phyloP scores from a whole-genome alignment of 2,329 filamentous ascomycete species.

The Colletotrichum theobromicola region DNA sequence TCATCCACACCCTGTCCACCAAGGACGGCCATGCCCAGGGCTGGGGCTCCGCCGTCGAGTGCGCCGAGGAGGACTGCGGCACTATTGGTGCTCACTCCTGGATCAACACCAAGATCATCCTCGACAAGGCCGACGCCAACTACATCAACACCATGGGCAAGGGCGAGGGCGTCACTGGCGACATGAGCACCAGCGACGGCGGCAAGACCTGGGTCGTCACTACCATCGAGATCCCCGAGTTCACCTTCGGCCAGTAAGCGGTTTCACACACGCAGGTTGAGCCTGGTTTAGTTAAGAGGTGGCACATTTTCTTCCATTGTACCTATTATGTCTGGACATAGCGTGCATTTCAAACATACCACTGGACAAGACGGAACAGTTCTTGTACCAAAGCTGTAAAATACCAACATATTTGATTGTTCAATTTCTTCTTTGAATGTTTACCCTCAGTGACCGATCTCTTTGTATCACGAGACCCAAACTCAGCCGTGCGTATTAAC shows the following conservation, averaged over 20 bases:
- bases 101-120: constrained; percentile 19
- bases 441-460: background rate
- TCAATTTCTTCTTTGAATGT: background rate
- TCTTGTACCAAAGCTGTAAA: background rate
- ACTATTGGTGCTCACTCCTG: constrained; percentile 22
- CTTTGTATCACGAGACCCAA: background rate
- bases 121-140: constrained; percentile 15
- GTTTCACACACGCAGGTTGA: background rate
- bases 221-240: constrained; percentile 16
- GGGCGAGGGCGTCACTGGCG: constrained; percentile 11
- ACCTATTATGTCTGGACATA: background rate
- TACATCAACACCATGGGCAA: constrained; percentile 16
- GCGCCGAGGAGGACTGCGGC: constrained; percentile 80
- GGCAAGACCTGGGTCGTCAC: constrained; percentile 15
- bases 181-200: constrained; percentile 12
- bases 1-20: constrained; percentile 49
- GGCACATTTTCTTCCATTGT: background rate
- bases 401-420: background rate
- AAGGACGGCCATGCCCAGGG: constrained; percentile 45
- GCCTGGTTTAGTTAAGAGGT: background rate
- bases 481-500: background rate
- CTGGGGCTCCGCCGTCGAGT: constrained; percentile 56
- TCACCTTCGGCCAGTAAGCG: constrained; percentile 8
- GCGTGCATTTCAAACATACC: background rate
- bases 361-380: background rate